Evolutionary conservation across 2,329 filamentous ascomycete genomes (phyloP), one percentile per base, ranked within the genome.

Genomic region (Beauveria sp.): DNA sequence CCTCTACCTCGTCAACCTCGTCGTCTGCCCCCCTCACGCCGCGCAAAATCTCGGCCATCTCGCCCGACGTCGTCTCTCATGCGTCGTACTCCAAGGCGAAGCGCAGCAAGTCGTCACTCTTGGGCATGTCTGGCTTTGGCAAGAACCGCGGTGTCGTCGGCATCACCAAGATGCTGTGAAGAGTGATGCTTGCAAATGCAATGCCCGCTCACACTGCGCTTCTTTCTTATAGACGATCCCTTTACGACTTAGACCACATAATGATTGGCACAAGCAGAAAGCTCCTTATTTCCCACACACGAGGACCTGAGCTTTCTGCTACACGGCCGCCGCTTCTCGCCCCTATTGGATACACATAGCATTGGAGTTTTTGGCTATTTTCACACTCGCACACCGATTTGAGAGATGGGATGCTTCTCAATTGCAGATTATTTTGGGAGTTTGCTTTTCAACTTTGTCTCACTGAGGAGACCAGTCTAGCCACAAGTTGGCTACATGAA

Each of bases 261-360:
- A 61, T 61, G 51, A 18, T 50, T 34, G 58, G 43, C 22, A 61
- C 43, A 61, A 50, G 51, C 51, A 61, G 30, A 43, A 51, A 40
- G 58, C 50, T 49, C 2, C 14, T n/a, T 2, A 24, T 26, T 26
- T 38, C 5, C 43, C 38, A 30, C 3, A 30, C 3, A 28, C 47
- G 18, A 43, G 16, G 22, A 16, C 16, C 8, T 12, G 16, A 50
- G 58, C 58, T 50, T 52, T 24, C 30, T 61, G 42, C 51, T 42
- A 50, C 51, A 22, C 18, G 51, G 58, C 58, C 51, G 34, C 43
- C 22, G 26, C 18, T 22, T 47, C 42, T 54, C 52, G 26, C 42
- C 8, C 58, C 56, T 55, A 22, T 45, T 49, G 45, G 51, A 61
- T 50, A 54, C 42, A 50, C 50, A 55, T 54, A 49, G 51, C 51